These are phyloP conservation scores for Phytophthora meadii DNA, from an alignment of 352 stramenopile genomes.

Conservation along the genomic window DNA sequence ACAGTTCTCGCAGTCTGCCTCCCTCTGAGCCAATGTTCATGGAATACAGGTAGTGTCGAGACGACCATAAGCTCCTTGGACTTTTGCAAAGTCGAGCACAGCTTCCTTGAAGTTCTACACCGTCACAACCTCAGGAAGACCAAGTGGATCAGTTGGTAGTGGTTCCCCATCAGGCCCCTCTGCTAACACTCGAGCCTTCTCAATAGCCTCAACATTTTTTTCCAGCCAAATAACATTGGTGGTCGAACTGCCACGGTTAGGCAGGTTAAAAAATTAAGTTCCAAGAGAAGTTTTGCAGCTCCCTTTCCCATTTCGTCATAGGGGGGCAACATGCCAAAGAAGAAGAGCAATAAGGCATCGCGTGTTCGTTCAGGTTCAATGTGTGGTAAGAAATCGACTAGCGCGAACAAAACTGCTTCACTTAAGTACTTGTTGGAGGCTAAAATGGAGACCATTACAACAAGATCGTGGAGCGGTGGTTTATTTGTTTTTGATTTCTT, in stretches of 20 bases:
- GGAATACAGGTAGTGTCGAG: slow-evolving; percentile 18
- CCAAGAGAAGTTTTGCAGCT: no score
- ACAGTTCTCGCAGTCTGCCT: slow-evolving; percentile 10
- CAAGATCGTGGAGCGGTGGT: slow-evolving; percentile 12
- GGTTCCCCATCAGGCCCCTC: neutral
- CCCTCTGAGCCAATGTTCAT: slow-evolving; percentile 22
- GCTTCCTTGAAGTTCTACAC: slow-evolving; percentile 30
- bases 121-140: slow-evolving; percentile 22
- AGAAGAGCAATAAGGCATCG: no score
- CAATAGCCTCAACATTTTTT: slow-evolving; percentile 23
- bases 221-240: slow-evolving; percentile 23
- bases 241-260: slow-evolving; percentile 1
- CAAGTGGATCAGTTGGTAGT: slow-evolving; percentile 16
- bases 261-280: no score
- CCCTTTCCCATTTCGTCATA: no score
- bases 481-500: slow-evolving; percentile 21
- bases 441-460: slow-evolving; percentile 1
- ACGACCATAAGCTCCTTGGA: neutral
- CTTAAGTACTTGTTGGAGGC: neutral
- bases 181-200: slow-evolving; percentile 19
- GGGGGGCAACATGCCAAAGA: no score
- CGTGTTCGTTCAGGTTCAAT: no score
- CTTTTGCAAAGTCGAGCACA: slow-evolving; percentile 19
- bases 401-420: no score
- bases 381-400: no score